Base-by-base conservation (phyloP, 1,139 yeast genomes). In the Suhomyces kunorum region DNA sequence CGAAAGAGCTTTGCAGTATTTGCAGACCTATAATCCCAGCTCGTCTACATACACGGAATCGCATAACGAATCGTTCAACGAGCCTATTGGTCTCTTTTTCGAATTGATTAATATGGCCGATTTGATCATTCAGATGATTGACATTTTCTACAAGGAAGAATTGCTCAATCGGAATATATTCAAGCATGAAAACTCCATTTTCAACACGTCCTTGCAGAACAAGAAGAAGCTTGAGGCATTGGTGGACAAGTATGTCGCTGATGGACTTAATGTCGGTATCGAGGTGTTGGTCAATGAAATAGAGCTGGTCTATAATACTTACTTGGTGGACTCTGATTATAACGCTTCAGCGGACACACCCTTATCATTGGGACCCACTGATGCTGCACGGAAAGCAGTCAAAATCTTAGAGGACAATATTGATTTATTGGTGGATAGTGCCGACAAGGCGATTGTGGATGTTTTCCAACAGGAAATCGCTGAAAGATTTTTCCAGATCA, bases 401-500 rank as follows among this genome's bases (percentile, higher is more conserved):
- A 68, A 73, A 18, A 67, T 89, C 17, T 63, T 92, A 38, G 77
- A 78, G 14, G 78, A 81, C n/a, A 95, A 90, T 56, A 81, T 90
- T 47, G 79, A 79, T 44, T 64, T 90, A 36, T 66, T 92, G 36
- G 81, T 79, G 14, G 96, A 90, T 3, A 79, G 95, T 15, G 88
- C 97, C 0, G 98, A 92, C 43, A 87, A 84, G 54, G 78, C 89
- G 0, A 83, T 94, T 7, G 78, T 90, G 19, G 98, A 90, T 53
- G 95, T 92, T 0, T 92, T 89, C 56, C 95, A 90, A 53, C 96
- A 89, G 56, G 98, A 92, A 56, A 81, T 92, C 28, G 96, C 96
- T 0, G 88, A 88, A 55, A 62, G 98, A 35, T 83, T 92, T 48
- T 89, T 88, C 56, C 83, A 79, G 32, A 71, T 83, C 1, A 68